Evolutionary conservation across 257 asterid genomes (phyloP), one percentile per base, ranked within the genome.

Genomic region (Scutellaria galericulata): DNA sequence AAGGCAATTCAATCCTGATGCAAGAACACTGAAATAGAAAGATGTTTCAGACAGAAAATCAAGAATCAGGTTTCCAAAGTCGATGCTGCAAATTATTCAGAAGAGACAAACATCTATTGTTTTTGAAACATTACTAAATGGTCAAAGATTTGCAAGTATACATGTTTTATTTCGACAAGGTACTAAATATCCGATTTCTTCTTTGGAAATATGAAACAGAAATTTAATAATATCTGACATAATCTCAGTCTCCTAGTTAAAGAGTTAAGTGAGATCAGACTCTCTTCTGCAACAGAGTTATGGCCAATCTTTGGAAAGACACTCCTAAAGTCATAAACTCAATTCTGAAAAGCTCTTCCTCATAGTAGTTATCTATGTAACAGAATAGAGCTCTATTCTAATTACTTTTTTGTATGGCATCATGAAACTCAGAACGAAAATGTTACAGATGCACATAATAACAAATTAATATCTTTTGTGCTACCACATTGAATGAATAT

Each of bases 1-100:
- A 65, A 90, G 96, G 64, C 98, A 92, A 76, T 85, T 62, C 80
- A 86, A 68, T 71, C 96, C 92, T 1, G 82, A 72, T 12, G 87
- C 84, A 65, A 86, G 59, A 62, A 50, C 72, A 64, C 95, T 88
- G 84, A 76, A 80, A 47, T 44, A 6, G 62, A 45, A 48, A 75
- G 50, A 74, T 40, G 64, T 68, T 39, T 56, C 54, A 60, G 72
- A 51, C 14, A 56, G 41, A 27, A 65, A 15, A 39, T 70, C 46
- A 44, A 44, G 45, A 57, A 53, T 51, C 48, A 61, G 66, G 27
- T 39, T 15, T 66, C 9, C 11, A 35, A 22, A 39, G 9, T 13
- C 64, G 20, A 65, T 10, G 47, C 40, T 37, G n/a, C 45, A 67
- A 31, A 69, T 39, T 22, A 48, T 50, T 48, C 12, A 31, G 12